Evolutionary conservation across 805 yeast genomes (phyloP), one percentile per base, ranked within the genome.

Genomic region (Clavispora fructus): DNA sequence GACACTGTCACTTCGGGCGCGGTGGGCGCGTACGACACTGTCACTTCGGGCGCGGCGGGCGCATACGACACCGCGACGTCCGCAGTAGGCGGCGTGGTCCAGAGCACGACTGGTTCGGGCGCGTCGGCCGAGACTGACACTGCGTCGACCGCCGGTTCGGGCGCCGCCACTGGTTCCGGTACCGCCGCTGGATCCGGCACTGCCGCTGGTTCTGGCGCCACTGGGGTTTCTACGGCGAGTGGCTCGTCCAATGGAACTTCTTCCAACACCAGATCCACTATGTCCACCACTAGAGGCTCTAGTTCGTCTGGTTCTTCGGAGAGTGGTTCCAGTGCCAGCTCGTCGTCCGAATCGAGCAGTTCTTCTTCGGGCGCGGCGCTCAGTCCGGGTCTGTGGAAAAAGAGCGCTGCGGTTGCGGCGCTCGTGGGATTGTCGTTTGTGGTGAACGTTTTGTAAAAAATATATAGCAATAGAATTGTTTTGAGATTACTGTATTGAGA

Each of bases 401-500:
- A 58, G 57, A 62, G 69, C 37, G 63, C 59, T 45, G 65, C 63
- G 27, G 60, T 69, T 39, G 69, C 67, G 40, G 69, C 65, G 42
- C 40, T 69, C 44, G 61, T 69, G 40, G 74, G 73, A 38, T 50
- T 61, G 46, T 61, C 71, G 33, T 65, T 69, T 47, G 45, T 67
- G 28, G 52, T 65, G 55, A 68, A 67, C 59, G 32, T 55, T 17
- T 46, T 49, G 52, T 49, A 49, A 41, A 17, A 39, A 29, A 16
- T 40, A 7, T 31, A n/a, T 31, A 31, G 37, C 25, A 14, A 33
- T 16, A n/a, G 16, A n/a, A 31, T n/a, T 14, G 35, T 6, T 32
- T 32, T 32, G 35, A 32, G 19, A 32, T 8, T 14, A 16, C 19
- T 19, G 23, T 31, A 31, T 31, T 4, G 16, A 11, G n/a, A n/a